Conservation (phyloP, 2,329 filamentous ascomycete species). For the Microsporum canis region DNA sequence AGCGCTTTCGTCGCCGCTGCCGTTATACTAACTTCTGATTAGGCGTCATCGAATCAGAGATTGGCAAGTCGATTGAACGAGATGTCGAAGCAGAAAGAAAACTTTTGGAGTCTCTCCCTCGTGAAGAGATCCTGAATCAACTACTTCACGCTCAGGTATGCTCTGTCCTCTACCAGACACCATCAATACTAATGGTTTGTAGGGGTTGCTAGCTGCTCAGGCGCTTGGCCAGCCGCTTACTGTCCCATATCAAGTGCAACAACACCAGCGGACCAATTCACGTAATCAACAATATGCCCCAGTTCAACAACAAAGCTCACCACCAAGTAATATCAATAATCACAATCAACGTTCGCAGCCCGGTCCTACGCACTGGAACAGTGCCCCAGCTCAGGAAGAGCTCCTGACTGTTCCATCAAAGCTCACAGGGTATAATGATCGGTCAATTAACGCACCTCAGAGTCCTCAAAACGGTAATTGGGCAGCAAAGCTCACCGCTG, state of each 20-base stretch:
- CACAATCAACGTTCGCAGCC: neutral
- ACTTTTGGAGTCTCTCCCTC: conserved; percentile 14
- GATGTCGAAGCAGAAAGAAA: conserved; percentile 16
- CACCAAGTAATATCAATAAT: too few species aligned
- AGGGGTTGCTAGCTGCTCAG: neutral
- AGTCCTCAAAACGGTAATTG: neutral
- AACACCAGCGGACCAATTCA: neutral
- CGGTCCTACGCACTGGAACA: neutral
- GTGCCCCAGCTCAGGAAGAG: neutral
- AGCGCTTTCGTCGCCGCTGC: neutral
- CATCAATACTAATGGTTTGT: neutral
- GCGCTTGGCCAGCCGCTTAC: neutral
- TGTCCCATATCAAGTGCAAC: neutral
- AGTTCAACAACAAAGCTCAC: neutral
- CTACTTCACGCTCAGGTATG: conserved; percentile 15
- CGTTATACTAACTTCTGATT: neutral
- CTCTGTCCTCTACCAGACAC: neutral
- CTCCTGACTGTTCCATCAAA: neutral
- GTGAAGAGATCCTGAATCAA: conserved; percentile 15
- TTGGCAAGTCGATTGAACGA: conserved; percentile 11
- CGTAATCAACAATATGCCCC: neutral
- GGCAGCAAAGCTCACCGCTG: neutral
- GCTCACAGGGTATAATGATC: neutral
- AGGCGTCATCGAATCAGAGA: conserved; percentile 15
- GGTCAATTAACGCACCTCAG: neutral